Evolutionary conservation across 441 rosid species (phyloP).

Genomic region (Gossypium gossypioides): DNA sequence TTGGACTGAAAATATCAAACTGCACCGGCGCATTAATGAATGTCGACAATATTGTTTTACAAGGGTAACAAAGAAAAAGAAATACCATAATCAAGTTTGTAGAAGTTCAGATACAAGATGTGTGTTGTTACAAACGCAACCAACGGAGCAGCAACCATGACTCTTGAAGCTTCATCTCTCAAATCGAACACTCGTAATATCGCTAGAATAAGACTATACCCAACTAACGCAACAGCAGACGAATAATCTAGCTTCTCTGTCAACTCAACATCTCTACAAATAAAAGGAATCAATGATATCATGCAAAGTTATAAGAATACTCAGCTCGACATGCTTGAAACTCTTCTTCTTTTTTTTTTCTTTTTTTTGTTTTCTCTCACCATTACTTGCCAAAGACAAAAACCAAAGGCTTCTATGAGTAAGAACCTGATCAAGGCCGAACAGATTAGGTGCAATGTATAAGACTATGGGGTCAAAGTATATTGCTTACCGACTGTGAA

Average conservation of each 20-base stretch:
- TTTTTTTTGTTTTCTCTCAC: neutral
- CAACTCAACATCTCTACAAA: constrained; percentile 44
- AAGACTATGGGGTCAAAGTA: constrained; percentile 6
- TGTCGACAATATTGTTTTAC: neutral
- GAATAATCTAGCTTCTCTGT: constrained; percentile 55
- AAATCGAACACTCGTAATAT: constrained; percentile 41
- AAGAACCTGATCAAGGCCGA: neutral
- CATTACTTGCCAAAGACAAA: neutral
- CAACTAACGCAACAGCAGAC: constrained; percentile 43
- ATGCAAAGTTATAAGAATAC: neutral
- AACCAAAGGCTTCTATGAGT: neutral
- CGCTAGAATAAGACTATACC: constrained; percentile 39
- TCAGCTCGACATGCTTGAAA: neutral
- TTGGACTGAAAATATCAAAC: too few species aligned
- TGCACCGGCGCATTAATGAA: neutral
- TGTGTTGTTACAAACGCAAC: constrained; percentile 50
- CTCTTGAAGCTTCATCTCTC: constrained; percentile 45
- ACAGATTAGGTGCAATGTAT: neutral
- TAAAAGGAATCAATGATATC: neutral
- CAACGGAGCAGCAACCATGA: constrained; percentile 57
- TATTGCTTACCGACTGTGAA: constrained; percentile 46
- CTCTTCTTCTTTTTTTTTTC: neutral
- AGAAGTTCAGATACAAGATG: constrained; percentile 51
- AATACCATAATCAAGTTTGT: constrained; percentile 50
- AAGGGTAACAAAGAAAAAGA: constrained; percentile 9